These are phyloP conservation scores for Magnaporthiopsis incrustans DNA, from an alignment of 2,329 filamentous ascomycete genomes.

Conservation along the genomic window DNA sequence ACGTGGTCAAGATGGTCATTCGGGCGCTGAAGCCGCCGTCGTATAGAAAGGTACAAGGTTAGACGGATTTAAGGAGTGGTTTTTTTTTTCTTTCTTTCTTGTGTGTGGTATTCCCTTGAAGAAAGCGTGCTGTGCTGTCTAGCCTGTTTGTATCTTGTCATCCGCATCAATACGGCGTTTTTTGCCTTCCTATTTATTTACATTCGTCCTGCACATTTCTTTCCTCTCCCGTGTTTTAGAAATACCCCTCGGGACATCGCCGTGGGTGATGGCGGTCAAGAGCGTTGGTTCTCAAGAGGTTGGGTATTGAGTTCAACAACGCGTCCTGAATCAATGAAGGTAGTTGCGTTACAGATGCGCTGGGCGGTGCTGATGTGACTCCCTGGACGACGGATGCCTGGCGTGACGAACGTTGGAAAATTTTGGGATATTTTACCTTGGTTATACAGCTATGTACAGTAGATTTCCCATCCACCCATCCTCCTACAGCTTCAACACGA, in stretches of 20 bases:
- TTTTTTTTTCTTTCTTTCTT: conserved; percentile 2
- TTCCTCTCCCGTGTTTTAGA: background rate
- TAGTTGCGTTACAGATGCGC: too few species aligned
- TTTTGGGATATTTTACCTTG: background rate
- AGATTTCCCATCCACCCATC: background rate
- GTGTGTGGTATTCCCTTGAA: conserved; percentile 4
- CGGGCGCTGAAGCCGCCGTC: conserved; percentile 84
- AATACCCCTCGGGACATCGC: background rate
- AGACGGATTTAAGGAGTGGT: conserved; percentile 3
- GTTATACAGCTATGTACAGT: background rate
- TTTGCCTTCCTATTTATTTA: background rate
- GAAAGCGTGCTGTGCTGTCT: background rate
- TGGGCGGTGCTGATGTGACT: background rate
- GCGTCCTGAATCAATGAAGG: too few species aligned
- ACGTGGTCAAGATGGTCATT: conserved; percentile 76
- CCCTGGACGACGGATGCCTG: background rate
- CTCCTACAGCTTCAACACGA: conserved; percentile 42
- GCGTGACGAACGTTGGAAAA: too few species aligned
- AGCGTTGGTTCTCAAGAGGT: background rate
- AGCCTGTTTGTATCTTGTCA: background rate
- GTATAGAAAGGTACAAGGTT: conserved; percentile 81
- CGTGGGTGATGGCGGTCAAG: too few species aligned
- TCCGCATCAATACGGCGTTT: background rate
- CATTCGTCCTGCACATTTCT: background rate
- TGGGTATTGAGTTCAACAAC: background rate